Percentiles rank a stretch among this genome's conserved stretches.
phyloP scores from a whole-genome alignment of 768 basidiomycete genomes.

The Boletus rubescentipes region DNA sequence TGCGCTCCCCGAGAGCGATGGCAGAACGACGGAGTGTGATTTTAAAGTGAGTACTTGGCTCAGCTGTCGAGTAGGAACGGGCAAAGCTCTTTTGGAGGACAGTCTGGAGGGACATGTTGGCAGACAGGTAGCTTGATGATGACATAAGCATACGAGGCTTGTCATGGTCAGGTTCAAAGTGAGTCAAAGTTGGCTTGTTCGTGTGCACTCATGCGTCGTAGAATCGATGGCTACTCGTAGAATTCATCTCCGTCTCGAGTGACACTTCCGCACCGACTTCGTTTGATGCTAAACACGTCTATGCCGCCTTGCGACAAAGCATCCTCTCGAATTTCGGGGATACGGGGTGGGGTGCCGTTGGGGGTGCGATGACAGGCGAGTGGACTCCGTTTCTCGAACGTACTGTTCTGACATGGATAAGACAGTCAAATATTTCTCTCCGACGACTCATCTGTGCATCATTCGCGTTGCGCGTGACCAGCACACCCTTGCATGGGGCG shows the following conservation, averaged over 20 bases:
- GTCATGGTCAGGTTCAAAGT: constrained; percentile 74
- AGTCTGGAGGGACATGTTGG: too few relatives aligned
- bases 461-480: constrained; percentile 84
- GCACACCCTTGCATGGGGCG: constrained; percentile 77
- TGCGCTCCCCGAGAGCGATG: too few relatives aligned
- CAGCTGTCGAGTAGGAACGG: constrained; percentile 11
- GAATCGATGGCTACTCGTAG: constrained; percentile 90
- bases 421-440: constrained; percentile 86
- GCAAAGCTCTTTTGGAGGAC: constrained; percentile 4
- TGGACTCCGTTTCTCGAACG: not conserved
- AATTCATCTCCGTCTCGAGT: constrained; percentile 58
- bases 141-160: constrained; percentile 11
- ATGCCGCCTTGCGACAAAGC: constrained; percentile 65
- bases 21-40: constrained; percentile 87
- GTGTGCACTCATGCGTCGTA: too few relatives aligned
- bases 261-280: constrained; percentile 13
- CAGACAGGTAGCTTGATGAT: too few relatives aligned
- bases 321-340: constrained; percentile 78
- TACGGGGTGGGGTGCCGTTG: constrained; percentile 82
- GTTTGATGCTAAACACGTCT: constrained; percentile 66
- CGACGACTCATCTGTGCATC: constrained; percentile 79
- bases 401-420: not conserved
- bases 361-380: constrained; percentile 66
- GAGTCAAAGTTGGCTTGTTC: too few relatives aligned
- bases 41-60: constrained; percentile 73